These are phyloP conservation scores for Verticillium longisporum DNA, from an alignment of 2,329 filamentous ascomycete genomes.

Conservation along the genomic window DNA sequence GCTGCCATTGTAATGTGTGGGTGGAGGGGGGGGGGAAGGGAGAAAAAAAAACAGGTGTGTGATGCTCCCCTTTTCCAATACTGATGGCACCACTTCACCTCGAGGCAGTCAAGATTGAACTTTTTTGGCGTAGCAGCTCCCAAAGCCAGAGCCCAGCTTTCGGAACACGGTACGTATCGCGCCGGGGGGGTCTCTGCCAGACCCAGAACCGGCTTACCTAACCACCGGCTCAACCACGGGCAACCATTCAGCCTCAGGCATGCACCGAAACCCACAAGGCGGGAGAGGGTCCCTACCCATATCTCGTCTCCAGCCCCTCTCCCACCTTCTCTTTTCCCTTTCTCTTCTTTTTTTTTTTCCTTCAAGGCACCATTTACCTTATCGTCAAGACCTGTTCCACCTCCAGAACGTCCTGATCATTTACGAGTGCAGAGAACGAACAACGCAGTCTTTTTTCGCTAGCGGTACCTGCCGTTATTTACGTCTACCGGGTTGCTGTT, in stretches of 20 bases:
- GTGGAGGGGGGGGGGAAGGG: background rate
- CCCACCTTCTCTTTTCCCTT: slow-evolving; percentile 2
- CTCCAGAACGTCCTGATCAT: slow-evolving; percentile 84
- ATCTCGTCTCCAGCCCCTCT: slow-evolving; percentile 6
- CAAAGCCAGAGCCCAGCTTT: background rate
- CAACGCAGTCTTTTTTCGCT: slow-evolving; percentile 91
- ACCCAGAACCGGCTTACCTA: slow-evolving; percentile 12
- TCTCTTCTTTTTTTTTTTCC: slow-evolving; percentile 28
- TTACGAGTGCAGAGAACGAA: slow-evolving; percentile 78
- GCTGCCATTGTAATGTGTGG: slow-evolving; percentile 37
- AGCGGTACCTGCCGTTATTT: slow-evolving; percentile 73
- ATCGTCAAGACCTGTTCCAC: slow-evolving; percentile 76
- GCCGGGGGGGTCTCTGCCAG: slow-evolving; percentile 14
- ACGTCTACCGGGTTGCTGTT: slow-evolving; percentile 74
- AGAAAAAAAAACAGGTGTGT: background rate
- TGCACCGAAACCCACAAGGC: background rate
- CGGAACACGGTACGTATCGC: slow-evolving; percentile 16
- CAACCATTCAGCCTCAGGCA: background rate
- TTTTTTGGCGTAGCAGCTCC: slow-evolving; percentile 17
- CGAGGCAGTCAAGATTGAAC: slow-evolving; percentile 12
- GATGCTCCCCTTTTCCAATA: background rate
- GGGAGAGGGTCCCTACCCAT: background rate
- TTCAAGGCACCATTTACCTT: slow-evolving; percentile 77
- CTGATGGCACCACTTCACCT: background rate
- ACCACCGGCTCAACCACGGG: background rate